Evolutionary conservation across 257 asterid genomes (phyloP).

Genomic region (Solanum medicagineum): DNA sequence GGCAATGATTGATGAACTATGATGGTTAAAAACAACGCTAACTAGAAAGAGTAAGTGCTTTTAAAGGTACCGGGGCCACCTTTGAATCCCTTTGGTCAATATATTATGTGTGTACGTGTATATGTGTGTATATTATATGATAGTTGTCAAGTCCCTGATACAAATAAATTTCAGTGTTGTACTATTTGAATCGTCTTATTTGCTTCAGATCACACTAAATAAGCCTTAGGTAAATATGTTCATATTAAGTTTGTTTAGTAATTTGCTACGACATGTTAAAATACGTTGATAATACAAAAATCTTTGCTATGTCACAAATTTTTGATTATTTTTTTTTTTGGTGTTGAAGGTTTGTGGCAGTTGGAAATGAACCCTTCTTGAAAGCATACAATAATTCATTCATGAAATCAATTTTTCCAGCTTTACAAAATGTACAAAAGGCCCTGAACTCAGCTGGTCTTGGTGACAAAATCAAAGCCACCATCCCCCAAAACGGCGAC

Average conservation of each 20-base stretch:
- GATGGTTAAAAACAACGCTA: too few species aligned
- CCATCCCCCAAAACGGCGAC: constrained; percentile 79
- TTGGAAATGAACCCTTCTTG: constrained; percentile 85
- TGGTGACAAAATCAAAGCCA: constrained; percentile 61
- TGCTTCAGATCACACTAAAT: not conserved
- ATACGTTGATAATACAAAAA: not conserved
- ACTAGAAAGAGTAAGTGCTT: too few species aligned
- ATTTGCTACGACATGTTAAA: not conserved
- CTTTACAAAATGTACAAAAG: constrained; percentile 53
- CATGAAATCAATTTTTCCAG: constrained; percentile 34
- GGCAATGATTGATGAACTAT: too few species aligned
- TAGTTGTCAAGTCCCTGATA: too few species aligned
- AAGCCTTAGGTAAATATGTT: too few species aligned
- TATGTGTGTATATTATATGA: too few species aligned
- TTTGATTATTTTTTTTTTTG: not conserved
- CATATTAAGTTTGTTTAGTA: too few species aligned
- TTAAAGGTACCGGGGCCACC: not conserved
- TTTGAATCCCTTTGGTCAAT: not conserved
- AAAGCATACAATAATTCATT: constrained; percentile 20
- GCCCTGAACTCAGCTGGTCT: constrained; percentile 57
- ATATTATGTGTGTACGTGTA: too few species aligned
- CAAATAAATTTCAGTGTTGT: too few species aligned
- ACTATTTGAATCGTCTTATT: too few species aligned
- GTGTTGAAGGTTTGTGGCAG: constrained; percentile 48
- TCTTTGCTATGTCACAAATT: not conserved